phyloP scores from a whole-genome alignment of 2,329 filamentous ascomycete genomes.

The Hymenoscyphus albidus region DNA sequence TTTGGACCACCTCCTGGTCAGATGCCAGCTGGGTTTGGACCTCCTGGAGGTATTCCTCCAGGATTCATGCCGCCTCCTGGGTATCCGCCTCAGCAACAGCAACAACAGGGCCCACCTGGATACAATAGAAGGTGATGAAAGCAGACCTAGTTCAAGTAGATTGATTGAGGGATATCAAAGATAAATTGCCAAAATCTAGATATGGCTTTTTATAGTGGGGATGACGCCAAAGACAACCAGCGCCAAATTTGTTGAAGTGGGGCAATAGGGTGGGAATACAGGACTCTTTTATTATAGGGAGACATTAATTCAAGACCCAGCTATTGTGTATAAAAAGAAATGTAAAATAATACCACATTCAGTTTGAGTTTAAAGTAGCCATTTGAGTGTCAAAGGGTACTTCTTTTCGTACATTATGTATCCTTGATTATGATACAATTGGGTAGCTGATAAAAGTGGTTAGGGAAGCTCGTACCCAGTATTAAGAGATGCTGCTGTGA shows the following conservation, averaged over 20 bases:
- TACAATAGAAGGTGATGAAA: conserved; percentile 29
- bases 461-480: too few relatives aligned
- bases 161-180: not conserved
- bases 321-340: not conserved
- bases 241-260: not conserved
- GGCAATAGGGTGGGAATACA: not conserved
- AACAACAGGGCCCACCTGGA: conserved; percentile 31
- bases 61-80: conserved; percentile 30
- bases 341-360: conserved; percentile 7
- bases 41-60: conserved; percentile 26
- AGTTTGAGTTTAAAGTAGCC: too few relatives aligned
- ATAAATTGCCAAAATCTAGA: not conserved
- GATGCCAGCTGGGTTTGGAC: conserved; percentile 32
- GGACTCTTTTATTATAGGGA: not conserved
- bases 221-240: not conserved
- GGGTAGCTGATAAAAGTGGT: too few relatives aligned
- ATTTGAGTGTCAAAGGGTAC: too few relatives aligned
- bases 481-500: too few relatives aligned
- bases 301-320: not conserved
- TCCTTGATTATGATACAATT: too few relatives aligned
- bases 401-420: too few relatives aligned
- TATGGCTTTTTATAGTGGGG: not conserved
- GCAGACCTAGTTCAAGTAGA: not conserved
- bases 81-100: conserved; percentile 25
- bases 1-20: conserved; percentile 39